These are phyloP conservation scores for Parathielavia appendiculata DNA, from an alignment of 495 filamentous ascomycete genomes.

Conservation along the genomic window DNA sequence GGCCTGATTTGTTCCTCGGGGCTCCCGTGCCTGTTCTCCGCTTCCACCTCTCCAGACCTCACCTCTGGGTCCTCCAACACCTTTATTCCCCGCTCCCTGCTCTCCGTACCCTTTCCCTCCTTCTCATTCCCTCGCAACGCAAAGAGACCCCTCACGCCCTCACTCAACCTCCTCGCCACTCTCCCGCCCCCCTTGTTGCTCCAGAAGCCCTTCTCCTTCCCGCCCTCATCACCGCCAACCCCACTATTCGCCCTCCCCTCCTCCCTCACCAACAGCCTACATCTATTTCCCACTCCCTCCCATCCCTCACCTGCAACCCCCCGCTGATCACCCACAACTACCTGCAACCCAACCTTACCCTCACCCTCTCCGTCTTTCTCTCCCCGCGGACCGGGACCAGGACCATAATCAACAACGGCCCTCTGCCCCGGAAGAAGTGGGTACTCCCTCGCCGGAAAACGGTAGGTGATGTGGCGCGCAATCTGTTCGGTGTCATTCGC, in stretches of 20 bases:
- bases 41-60: no score
- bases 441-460: conserved; percentile 1
- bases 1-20: no score
- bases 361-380: no score
- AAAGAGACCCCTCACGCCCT: neutral
- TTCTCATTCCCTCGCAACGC: neutral
- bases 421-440: neutral
- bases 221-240: neutral
- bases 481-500: neutral
- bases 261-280: no score
- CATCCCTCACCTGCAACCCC: neutral
- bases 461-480: neutral
- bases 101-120: neutral
- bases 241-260: neutral
- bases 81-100: no score
- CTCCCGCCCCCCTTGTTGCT: neutral
- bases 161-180: neutral
- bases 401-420: neutral
- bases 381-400: neutral
- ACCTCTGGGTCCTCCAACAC: no score
- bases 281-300: neutral
- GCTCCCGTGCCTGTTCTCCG: no score
- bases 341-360: neutral
- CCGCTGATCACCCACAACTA: neutral
- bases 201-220: neutral